phyloP scores from a whole-genome alignment of 1,284 basidiomycete genomes.

The Leccinum holopus region DNA sequence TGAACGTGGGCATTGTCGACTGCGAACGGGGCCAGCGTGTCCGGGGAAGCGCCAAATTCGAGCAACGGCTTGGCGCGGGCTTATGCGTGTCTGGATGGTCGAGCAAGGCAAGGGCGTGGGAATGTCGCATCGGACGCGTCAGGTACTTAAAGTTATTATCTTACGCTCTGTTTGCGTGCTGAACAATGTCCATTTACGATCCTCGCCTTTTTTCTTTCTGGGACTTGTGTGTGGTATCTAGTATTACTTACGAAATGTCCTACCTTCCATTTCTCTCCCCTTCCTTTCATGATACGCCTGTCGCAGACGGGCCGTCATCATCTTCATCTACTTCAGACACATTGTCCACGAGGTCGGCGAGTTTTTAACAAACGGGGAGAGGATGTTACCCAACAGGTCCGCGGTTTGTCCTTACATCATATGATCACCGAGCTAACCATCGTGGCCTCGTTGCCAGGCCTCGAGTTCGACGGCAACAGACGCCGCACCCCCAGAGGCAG shows the following conservation, averaged over 20 bases:
- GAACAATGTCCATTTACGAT: slow-evolving; percentile 20
- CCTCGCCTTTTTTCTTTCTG: slow-evolving; percentile 6
- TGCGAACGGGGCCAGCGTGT: neutral
- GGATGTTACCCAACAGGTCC: slow-evolving; percentile 35
- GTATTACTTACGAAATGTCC: slow-evolving; percentile 58
- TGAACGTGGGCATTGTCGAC: neutral
- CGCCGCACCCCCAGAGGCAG: slow-evolving; percentile 6
- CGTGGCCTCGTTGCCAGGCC: slow-evolving; percentile 23
- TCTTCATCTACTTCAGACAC: slow-evolving; percentile 38
- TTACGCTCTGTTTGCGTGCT: slow-evolving; percentile 2
- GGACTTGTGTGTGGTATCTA: slow-evolving; percentile 28
- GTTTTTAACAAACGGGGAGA: slow-evolving; percentile 43
- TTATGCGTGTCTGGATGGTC: neutral
- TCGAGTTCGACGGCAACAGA: slow-evolving; percentile 14
- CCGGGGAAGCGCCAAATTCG: neutral
- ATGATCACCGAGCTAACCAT: slow-evolving; percentile 14
- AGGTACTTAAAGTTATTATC: no score
- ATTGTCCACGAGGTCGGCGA: slow-evolving; percentile 41
- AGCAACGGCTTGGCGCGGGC: neutral
- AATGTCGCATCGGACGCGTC: neutral
- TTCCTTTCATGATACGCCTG: slow-evolving; percentile 33
- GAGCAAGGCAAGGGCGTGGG: neutral
- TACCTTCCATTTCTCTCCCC: slow-evolving; percentile 71
- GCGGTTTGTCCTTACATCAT: slow-evolving; percentile 28
- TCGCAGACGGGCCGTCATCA: slow-evolving; percentile 35